These are phyloP conservation scores for Teratosphaeria zuluensis DNA, from an alignment of 2,329 filamentous ascomycete genomes.

Conservation along the genomic window DNA sequence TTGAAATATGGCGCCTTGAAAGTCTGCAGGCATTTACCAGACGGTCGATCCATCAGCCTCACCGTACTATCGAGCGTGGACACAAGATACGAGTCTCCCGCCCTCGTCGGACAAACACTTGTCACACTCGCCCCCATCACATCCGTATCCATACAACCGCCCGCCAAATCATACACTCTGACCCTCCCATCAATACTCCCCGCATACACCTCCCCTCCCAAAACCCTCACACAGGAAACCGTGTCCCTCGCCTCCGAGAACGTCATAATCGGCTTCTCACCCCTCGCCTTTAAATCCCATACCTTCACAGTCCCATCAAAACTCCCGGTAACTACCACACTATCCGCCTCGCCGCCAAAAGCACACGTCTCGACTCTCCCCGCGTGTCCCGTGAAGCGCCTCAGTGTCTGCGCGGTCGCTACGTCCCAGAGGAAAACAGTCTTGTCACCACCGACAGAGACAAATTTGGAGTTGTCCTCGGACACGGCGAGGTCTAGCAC, in stretches of 20 bases:
- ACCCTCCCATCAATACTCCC: constrained; percentile 81
- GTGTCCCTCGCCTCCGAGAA: constrained; percentile 64
- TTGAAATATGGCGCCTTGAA: constrained; percentile 51
- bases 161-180: constrained; percentile 71
- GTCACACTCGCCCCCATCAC: constrained; percentile 54
- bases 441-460: constrained; percentile 81
- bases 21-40: constrained; percentile 62
- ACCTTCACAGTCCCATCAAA: constrained; percentile 68
- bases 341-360: constrained; percentile 68
- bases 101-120: constrained; percentile 59
- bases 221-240: constrained; percentile 39
- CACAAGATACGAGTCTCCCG: constrained; percentile 65
- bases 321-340: constrained; percentile 61
- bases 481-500: constrained; percentile 70
- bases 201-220: constrained; percentile 49
- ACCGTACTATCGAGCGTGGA: constrained; percentile 67
- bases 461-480: constrained; percentile 72
- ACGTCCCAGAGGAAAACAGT: constrained; percentile 94
- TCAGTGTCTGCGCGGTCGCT: constrained; percentile 62
- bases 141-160: constrained; percentile 61
- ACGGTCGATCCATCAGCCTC: constrained; percentile 68
- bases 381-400: constrained; percentile 57
- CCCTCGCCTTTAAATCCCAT: constrained; percentile 56
- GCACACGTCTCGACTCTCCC: constrained; percentile 69
- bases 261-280: constrained; percentile 58